Evolutionary conservation across 768 basidiomycete genomes (phyloP).

Genomic region (Auricularia sp.): DNA sequence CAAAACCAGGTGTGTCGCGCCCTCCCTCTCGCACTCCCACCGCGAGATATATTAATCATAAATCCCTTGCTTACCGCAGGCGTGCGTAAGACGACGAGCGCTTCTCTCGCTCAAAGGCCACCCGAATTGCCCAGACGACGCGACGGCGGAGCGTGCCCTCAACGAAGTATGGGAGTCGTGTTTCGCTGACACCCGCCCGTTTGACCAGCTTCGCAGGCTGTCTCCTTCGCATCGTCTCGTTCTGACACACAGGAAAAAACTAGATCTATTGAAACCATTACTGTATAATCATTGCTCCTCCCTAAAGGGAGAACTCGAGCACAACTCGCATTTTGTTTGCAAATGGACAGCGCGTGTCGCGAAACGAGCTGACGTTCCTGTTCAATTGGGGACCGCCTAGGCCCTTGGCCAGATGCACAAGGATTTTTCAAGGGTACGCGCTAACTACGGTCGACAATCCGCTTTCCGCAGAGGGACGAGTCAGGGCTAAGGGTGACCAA

Average conservation of each 20-base stretch:
- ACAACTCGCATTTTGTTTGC: too few species aligned
- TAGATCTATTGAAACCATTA: slow-evolving; percentile 1
- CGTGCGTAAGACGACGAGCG: slow-evolving; percentile 84
- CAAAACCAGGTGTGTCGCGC: slow-evolving; percentile 68
- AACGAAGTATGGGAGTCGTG: slow-evolving; percentile 98
- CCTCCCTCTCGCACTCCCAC: too few species aligned
- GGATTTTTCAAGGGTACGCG: too few species aligned
- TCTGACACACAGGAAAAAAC: neutral
- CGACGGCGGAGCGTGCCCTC: slow-evolving; percentile 76
- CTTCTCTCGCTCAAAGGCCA: slow-evolving; percentile 72
- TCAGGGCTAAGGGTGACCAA: too few species aligned
- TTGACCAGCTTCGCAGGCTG: slow-evolving; percentile 66
- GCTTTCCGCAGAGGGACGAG: too few species aligned
- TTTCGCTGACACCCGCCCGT: slow-evolving; percentile 89
- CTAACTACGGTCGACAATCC: too few species aligned
- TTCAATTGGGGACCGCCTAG: too few species aligned
- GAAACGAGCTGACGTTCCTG: too few species aligned
- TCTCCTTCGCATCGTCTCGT: neutral
- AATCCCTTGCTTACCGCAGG: slow-evolving; percentile 30
- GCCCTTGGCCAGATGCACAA: too few species aligned
- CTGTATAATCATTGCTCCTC: neutral
- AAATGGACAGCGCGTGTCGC: too few species aligned
- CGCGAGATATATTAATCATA: slow-evolving; percentile 1
- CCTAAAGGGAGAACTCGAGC: too few species aligned
- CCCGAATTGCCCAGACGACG: slow-evolving; percentile 64